Conservation (phyloP, 495 filamentous ascomycete genomes). For the Pyrenopolyporus hunteri region DNA sequence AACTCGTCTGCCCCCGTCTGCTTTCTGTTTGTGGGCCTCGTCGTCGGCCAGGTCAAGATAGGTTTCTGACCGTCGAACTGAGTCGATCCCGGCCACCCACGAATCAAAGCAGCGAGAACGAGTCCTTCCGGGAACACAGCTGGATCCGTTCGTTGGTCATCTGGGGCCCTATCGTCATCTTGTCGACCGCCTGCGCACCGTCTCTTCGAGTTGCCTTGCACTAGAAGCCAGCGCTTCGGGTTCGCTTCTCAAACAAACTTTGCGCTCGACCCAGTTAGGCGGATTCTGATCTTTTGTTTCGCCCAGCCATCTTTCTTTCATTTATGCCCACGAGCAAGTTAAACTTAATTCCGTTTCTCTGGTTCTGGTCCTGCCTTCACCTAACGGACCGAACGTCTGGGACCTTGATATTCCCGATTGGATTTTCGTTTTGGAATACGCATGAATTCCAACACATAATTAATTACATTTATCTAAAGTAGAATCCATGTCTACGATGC, state of each 20-base stretch:
- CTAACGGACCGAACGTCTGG: conserved; percentile 28
- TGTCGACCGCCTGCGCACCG: conserved; percentile 17
- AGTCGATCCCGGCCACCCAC: conserved; percentile 22
- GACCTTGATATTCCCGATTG: conserved; percentile 12
- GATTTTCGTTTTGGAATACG: conserved; percentile 15
- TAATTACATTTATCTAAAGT: conserved; percentile 4
- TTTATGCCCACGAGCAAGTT: conserved; percentile 27
- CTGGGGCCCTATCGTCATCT: conserved; percentile 16
- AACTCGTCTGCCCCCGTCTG: conserved; percentile 15
- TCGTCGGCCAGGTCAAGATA: conserved; percentile 28
- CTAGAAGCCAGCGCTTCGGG: conserved; percentile 37
- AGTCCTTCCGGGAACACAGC: conserved; percentile 10
- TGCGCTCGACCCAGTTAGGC: conserved; percentile 32
- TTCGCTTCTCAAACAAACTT: conserved; percentile 33
- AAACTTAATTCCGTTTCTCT: conserved; percentile 24
- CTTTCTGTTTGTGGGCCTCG: conserved; percentile 26
- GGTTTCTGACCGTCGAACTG: conserved; percentile 20
- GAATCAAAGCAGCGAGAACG: conserved; percentile 27
- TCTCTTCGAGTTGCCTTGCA: conserved; percentile 19
- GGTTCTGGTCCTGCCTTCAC: conserved; percentile 20
- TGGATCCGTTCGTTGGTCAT: neutral
- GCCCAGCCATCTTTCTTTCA: conserved; percentile 12
- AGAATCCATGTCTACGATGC: conserved; percentile 22
- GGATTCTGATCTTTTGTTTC: conserved; percentile 20
- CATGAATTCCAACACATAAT: conserved; percentile 9